Percentiles rank a stretch among this genome's conserved stretches.
phyloP scores from a whole-genome alignment of 106 monocot species.

The Narthecium ossifragum region DNA sequence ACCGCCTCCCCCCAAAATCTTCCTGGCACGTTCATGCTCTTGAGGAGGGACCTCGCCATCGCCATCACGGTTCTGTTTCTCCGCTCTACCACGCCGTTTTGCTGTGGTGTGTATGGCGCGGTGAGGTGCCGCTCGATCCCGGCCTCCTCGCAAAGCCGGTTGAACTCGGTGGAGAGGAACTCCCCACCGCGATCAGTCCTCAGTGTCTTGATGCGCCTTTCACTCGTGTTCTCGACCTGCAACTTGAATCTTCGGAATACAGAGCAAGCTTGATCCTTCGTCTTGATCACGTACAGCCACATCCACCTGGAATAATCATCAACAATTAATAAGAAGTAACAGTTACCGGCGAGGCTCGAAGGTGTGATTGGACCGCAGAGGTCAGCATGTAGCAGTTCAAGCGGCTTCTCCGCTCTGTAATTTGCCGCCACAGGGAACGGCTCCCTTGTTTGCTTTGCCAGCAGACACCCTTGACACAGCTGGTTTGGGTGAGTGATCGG shows the following conservation, averaged over 20 bases:
- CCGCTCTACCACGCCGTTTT: constrained; percentile 3
- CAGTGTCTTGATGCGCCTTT: not conserved
- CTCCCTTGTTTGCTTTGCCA: not conserved
- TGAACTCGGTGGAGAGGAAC: constrained; percentile 4
- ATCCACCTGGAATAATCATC: constrained; percentile 16
- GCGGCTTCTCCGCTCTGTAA: constrained; percentile 1
- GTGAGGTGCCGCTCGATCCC: constrained; percentile 10
- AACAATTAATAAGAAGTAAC: not conserved
- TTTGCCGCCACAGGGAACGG: not conserved
- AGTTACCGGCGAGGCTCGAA: not conserved
- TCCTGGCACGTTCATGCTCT: not conserved
- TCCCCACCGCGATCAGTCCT: no score
- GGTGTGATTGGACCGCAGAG: not conserved
- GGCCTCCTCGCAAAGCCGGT: not conserved
- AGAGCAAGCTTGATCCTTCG: not conserved
- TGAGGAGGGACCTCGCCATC: constrained; percentile 10
- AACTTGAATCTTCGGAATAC: constrained; percentile 2
- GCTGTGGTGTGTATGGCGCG: constrained; percentile 8
- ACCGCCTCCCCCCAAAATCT: constrained; percentile 21
- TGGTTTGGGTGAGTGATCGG: not conserved
- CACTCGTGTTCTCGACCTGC: not conserved
- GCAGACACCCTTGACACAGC: constrained; percentile 1
- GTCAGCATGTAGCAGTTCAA: not conserved
- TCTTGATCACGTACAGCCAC: constrained; percentile 1
- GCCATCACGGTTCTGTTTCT: constrained; percentile 11